Conservation (phyloP, 129 eudicot genomes). For the Tanacetum coccineum region DNA sequence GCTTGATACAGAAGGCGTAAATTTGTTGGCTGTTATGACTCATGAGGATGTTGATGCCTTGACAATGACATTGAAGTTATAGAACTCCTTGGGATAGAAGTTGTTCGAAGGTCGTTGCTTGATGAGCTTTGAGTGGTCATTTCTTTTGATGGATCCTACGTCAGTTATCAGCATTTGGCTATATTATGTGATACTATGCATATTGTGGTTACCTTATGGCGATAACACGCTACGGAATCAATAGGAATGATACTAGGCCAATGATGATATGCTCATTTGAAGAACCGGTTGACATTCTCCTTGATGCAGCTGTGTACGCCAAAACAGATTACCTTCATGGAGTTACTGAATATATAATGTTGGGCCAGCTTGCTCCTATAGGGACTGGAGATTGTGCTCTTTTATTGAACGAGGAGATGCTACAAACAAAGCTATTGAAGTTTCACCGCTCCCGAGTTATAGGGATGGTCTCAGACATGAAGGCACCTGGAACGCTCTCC, state of each 20-base stretch:
- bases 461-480: constrained; percentile 86
- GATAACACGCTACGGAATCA: constrained; percentile 94
- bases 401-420: constrained; percentile 76
- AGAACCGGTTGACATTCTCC: constrained; percentile 91
- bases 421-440: constrained; percentile 85
- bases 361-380: constrained; percentile 96
- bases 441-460: constrained; percentile 85
- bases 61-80: constrained; percentile 90
- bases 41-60: background rate
- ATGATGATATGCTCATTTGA: constrained; percentile 98
- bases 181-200: constrained; percentile 92
- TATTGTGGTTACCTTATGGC: constrained; percentile 98
- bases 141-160: constrained; percentile 95
- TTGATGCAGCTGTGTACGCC: constrained; percentile 95
- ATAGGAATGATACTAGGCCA: constrained; percentile 87
- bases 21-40: background rate
- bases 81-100: constrained; percentile 95
- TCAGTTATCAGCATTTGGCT: constrained; percentile 85
- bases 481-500: constrained; percentile 96
- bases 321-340: constrained; percentile 82
- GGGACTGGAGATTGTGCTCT: constrained; percentile 91
- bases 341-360: constrained; percentile 88
- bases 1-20: no score
- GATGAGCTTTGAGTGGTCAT: constrained; percentile 94
- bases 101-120: constrained; percentile 77